Base-by-base conservation (phyloP, 257 asterid genomes). In the Solanum lignicaule region DNA sequence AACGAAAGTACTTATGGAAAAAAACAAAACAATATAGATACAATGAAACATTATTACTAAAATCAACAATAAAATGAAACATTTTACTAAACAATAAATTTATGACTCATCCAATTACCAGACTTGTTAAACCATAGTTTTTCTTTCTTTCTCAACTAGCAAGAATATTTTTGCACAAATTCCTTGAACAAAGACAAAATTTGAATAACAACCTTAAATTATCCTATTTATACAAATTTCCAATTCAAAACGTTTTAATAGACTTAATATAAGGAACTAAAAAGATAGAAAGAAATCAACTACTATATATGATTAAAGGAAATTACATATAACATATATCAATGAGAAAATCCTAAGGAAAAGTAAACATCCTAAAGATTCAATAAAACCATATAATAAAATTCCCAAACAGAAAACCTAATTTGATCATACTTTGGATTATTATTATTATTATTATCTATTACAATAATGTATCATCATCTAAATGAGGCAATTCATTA, bases 401-500 rank as follows among this genome's bases (percentile, higher is more conserved):
- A 72, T 32, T 32, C 27, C 43, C 38, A 27, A 79, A 79, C 1
- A 18, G 0, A 16, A 46, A 5, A 27, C 18, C 69, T 48, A 82
- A 27, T 79, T 27, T 48, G 69, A 10, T 29, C 9, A n/a, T 81
- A 25, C 3, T 41, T 9, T 5, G 35, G 33, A 41, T 76, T 76
- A 39, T 23, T 35, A 23, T 27, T 15, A 41, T 76, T 76, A 39
- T 23, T 35, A 23, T 27, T 15, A 46, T 48, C 69, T 81, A 29
- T 81, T 9, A 18, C 27, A 46, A 39, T n/a, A 5, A 65, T n/a
- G 18, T 2, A 65, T 69, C 11, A 69, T 88, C 90, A 52, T 83
- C 88, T 2, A 38, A 27, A 29, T 83, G 46, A 43, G 90, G 91
- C 21, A 79, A 31, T 62, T 87, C 86, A 88, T 86, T 91, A 33